A percentile compares a stretch with the other conserved stretches of the same genome.
These are phyloP conservation scores for Xylaria sp. DNA, from an alignment of 2,329 filamentous ascomycete species.

Conservation along the genomic window DNA sequence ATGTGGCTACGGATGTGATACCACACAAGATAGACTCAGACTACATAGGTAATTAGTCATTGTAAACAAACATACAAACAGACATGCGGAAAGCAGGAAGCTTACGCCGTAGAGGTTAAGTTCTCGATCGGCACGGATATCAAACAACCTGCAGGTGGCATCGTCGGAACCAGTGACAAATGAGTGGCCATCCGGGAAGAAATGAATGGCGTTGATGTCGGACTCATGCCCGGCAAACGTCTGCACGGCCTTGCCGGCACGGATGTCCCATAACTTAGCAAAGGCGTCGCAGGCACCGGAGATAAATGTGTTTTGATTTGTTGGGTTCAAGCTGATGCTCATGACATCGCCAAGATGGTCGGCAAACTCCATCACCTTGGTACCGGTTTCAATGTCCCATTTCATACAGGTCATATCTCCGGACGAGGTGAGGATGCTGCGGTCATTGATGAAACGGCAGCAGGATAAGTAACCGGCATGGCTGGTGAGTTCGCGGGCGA, in stretches of 20 bases:
- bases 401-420: slow-evolving; percentile 99
- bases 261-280: slow-evolving; percentile 98
- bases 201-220: slow-evolving; percentile 99
- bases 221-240: slow-evolving; percentile 98
- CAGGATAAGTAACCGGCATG: slow-evolving; percentile 97
- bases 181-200: slow-evolving; percentile 98
- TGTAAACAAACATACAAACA: too few relatives aligned
- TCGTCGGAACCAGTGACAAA: slow-evolving; percentile 98
- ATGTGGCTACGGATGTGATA: slow-evolving; percentile 97
- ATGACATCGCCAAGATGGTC: slow-evolving; percentile 98
- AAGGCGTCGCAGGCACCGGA: slow-evolving; percentile 99
- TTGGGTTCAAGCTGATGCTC: slow-evolving; percentile 99
- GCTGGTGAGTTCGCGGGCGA: slow-evolving; percentile 92
- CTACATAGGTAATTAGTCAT: slow-evolving; percentile 62
- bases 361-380: slow-evolving; percentile 96
- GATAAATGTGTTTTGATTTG: slow-evolving; percentile 98
- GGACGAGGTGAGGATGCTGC: slow-evolving; percentile 95
- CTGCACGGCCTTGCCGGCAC: slow-evolving; percentile 96
- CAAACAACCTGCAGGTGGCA: slow-evolving; percentile 94
- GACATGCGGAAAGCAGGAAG: slow-evolving; percentile 26
- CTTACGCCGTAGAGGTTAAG: slow-evolving; percentile 72
- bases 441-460: slow-evolving; percentile 98
- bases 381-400: slow-evolving; percentile 98
- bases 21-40: slow-evolving; percentile 97
- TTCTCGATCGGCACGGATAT: slow-evolving; percentile 91